A percentile compares a stretch with the other conserved stretches of the same genome.
These are phyloP conservation scores for Colletotrichum cordylinicola DNA, from an alignment of 2,329 filamentous ascomycete genomes.

Conservation along the genomic window DNA sequence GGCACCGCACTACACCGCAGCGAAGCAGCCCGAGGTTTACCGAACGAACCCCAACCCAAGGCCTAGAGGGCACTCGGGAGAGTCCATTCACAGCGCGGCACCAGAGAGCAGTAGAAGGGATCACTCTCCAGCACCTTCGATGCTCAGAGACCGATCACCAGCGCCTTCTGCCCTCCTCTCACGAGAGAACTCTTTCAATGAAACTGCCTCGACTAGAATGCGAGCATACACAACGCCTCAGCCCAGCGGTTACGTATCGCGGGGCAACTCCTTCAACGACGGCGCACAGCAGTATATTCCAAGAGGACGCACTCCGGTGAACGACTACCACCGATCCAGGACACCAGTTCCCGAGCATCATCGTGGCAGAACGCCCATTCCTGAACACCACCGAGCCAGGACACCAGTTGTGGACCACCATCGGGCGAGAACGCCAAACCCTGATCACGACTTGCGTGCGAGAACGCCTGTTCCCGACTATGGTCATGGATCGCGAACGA, in stretches of 20 bases:
- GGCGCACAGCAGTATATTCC: slow-evolving; percentile 18
- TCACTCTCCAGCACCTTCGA: slow-evolving; percentile 21
- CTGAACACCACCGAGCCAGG: not conserved
- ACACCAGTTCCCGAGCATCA: not conserved
- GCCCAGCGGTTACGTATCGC: slow-evolving; percentile 16
- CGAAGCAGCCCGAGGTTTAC: slow-evolving; percentile 65
- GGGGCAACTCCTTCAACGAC: slow-evolving; percentile 21
- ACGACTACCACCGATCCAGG: not conserved
- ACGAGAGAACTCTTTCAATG: slow-evolving; percentile 24
- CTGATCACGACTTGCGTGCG: slow-evolving; percentile 17
- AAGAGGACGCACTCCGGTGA: slow-evolving; percentile 14
- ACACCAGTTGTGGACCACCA: slow-evolving; percentile 5
- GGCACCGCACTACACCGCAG: slow-evolving; percentile 69
- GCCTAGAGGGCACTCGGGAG: slow-evolving; percentile 47
- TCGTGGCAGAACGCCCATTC: not conserved
- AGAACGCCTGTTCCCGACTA: slow-evolving; percentile 4
- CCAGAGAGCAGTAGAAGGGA: slow-evolving; percentile 9
- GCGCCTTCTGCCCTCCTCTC: slow-evolving; percentile 22
- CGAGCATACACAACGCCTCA: slow-evolving; percentile 20
- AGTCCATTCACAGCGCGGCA: slow-evolving; percentile 34
- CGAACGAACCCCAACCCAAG: slow-evolving; percentile 44
- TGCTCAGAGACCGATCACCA: slow-evolving; percentile 15
- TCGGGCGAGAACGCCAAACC: not conserved
- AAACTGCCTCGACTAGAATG: slow-evolving; percentile 21
- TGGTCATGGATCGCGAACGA: slow-evolving; percentile 9